Conservation (phyloP, 805 yeast species). For the Ogataea allantospora region DNA sequence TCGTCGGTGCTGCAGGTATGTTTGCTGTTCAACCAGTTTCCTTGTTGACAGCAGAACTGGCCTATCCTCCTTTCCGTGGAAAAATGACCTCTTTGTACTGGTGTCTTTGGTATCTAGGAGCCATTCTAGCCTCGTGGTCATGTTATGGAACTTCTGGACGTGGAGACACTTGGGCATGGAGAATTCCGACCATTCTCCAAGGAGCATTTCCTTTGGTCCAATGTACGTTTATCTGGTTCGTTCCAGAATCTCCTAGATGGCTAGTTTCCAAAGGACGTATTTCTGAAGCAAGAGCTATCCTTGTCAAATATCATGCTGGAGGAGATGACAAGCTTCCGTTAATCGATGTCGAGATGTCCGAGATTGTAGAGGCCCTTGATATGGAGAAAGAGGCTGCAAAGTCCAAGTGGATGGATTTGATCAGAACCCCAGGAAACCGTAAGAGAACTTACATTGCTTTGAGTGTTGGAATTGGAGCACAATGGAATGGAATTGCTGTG, state of each 20-base stretch:
- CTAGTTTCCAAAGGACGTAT: constrained; percentile 36
- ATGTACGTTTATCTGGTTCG: constrained; percentile 32
- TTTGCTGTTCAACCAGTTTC: constrained; percentile 45
- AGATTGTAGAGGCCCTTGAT: constrained; percentile 38
- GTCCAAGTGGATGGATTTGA: constrained; percentile 37
- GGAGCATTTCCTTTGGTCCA: constrained; percentile 46
- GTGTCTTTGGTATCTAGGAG: constrained; percentile 46
- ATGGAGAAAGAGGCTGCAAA: constrained; percentile 33
- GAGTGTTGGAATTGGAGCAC: constrained; percentile 35
- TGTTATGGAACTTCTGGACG: constrained; percentile 40
- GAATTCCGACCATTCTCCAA: constrained; percentile 54
- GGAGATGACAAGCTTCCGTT: constrained; percentile 31
- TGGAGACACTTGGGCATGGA: constrained; percentile 44
- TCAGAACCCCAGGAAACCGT: constrained; percentile 36
- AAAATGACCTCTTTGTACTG: constrained; percentile 46
- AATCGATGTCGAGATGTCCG: constrained; percentile 37
- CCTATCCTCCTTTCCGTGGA: constrained; percentile 47
- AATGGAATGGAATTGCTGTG: constrained; percentile 46
- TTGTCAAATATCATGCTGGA: constrained; percentile 39
- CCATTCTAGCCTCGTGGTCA: constrained; percentile 46
- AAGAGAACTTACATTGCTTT: constrained; percentile 36
- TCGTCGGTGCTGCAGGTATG: constrained; percentile 48
- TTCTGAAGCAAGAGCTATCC: constrained; percentile 36
- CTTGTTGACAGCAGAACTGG: constrained; percentile 47
- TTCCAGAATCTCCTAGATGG: constrained; percentile 48